Base-by-base conservation (phyloP, 1,284 basidiomycete species). In the Athelia psychrophila region DNA sequence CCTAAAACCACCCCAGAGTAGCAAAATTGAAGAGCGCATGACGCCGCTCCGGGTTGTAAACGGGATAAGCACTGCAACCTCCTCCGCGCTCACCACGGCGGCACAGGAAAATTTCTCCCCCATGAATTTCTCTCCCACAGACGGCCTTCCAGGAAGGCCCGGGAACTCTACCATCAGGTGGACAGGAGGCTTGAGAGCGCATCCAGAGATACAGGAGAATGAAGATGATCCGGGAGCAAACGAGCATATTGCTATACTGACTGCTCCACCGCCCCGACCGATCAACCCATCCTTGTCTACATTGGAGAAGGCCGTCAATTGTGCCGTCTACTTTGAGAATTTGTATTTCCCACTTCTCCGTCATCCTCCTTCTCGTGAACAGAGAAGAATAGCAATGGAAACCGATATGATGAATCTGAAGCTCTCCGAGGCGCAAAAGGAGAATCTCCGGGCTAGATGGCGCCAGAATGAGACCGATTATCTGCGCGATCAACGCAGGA, bases 311-410 rank as follows among this genome's bases (percentile, higher is more conserved):
- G 92, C 94, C 50, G 93, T 95, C 46, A n/a, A n/a, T n/a, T n/a
- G n/a, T 30, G 88, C 94, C 12, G 86, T 98, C 69, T 97, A 87
- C 78, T 97, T 98, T 70, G 95, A 99, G 76, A 96, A 95, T 62
- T 79, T 95, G 44, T 99, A 98, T 68, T 95, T 94, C 67, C 83
- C 90, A n/a, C 77, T 97, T 46, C 79, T 95, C 68, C 81, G 91
- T 65, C 86, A 93, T 63, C 79, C 91, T 54, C 84, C 88, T 60
- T 87, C 87, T 62, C 81, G 95, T 38, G 94, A 96, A 66, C 87
- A 93, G 63, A 79, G 95, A 48, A 79, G 87, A 55, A 70, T 87
- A 15, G 88, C 91, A 13, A 88, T 98, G 78, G 95, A 98, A 73
- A 81, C 78, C 58, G 93, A 95, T 61, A 91, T 97, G 80, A 76